phyloP scores from a whole-genome alignment of 305 asterid species.

The Petunia hybrid region DNA sequence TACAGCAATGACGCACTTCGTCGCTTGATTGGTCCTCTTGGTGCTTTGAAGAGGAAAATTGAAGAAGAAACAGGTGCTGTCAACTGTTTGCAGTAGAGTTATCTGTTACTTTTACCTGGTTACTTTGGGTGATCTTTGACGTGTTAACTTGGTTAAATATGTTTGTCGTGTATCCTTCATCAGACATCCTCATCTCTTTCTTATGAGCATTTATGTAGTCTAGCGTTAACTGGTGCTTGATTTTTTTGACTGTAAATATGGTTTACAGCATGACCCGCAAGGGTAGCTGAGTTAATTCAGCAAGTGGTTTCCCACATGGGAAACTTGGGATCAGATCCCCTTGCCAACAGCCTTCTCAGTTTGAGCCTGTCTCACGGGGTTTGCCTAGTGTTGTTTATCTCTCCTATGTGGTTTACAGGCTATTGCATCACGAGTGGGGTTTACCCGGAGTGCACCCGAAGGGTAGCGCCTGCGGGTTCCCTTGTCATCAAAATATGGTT shows the following conservation, averaged over 20 bases:
- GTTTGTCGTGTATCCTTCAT: neutral
- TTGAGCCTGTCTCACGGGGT: too few species aligned
- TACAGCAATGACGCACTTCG: constrained; percentile 90
- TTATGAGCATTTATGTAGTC: neutral
- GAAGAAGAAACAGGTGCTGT: constrained; percentile 92
- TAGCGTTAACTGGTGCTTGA: neutral
- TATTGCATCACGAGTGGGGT: too few species aligned
- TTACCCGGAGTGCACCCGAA: too few species aligned
- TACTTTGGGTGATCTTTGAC: constrained; percentile 12
- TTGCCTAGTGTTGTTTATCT: too few species aligned
- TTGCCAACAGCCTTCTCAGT: too few species aligned
- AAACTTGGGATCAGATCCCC: too few species aligned
- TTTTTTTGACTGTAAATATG: neutral
- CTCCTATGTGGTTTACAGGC: too few species aligned
- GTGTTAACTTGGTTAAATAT: neutral
- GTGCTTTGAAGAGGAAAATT: constrained; percentile 86
- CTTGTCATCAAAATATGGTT: too few species aligned
- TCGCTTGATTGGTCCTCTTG: constrained; percentile 94
- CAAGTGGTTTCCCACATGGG: too few species aligned
- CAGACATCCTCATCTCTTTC: neutral
- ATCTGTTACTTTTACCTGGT: constrained; percentile 26
- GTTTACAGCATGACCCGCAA: too few species aligned
- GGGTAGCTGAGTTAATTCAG: too few species aligned
- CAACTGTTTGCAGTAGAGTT: constrained; percentile 17
- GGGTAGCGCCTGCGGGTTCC: too few species aligned